phyloP scores from a whole-genome alignment of 106 monocot species.

The Allium cepa region DNA sequence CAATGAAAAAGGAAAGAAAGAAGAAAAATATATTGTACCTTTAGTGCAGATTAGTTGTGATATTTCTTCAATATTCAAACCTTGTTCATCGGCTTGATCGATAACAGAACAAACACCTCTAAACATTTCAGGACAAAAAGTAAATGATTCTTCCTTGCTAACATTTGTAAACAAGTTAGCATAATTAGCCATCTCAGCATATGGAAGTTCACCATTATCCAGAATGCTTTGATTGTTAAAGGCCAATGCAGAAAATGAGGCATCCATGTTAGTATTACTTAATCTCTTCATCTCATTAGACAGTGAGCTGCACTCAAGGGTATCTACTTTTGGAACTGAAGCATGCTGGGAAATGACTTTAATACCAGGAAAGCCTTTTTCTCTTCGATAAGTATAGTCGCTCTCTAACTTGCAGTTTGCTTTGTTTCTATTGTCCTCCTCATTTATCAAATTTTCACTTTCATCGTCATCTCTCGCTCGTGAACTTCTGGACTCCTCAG shows the following conservation, averaged over 20 bases:
- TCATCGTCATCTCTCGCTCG: constrained; percentile 9
- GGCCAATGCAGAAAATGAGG: background rate
- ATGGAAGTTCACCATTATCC: constrained; percentile 20
- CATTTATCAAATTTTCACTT: background rate
- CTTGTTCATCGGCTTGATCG: constrained; percentile 66
- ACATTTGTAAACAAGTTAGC: constrained; percentile 18
- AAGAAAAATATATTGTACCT: constrained; percentile 20
- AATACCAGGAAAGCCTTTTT: constrained; percentile 95
- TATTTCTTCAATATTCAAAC: constrained; percentile 66
- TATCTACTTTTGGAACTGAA: constrained; percentile 15
- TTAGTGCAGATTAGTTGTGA: constrained; percentile 16
- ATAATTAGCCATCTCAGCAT: constrained; percentile 50
- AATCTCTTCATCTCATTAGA: background rate
- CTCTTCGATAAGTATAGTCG: constrained; percentile 41
- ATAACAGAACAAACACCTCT: constrained; percentile 40
- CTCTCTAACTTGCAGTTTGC: constrained; percentile 28
- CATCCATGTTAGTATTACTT: constrained; percentile 4
- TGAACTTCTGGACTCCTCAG: constrained; percentile 39
- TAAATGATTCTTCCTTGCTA: constrained; percentile 3
- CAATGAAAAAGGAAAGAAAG: background rate
- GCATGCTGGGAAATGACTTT: constrained; percentile 32
- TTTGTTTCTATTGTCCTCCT: constrained; percentile 44
- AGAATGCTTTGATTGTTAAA: background rate
- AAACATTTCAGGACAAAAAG: constrained; percentile 41
- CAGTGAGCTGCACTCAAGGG: constrained; percentile 1